phyloP scores from a whole-genome alignment of 2,329 filamentous ascomycete species.

The Colletotrichum australisinense region DNA sequence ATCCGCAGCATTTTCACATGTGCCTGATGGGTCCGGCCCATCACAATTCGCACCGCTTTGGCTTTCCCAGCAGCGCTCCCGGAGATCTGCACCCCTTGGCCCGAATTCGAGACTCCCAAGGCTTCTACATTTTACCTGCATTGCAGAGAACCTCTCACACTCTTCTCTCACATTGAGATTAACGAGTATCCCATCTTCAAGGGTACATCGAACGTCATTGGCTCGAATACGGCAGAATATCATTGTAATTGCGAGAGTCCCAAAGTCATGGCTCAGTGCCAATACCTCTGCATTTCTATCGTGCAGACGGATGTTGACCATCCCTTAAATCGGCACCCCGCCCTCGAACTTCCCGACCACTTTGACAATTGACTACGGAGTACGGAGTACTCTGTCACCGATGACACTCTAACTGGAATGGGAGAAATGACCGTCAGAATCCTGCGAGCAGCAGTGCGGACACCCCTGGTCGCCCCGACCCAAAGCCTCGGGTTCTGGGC shows the following conservation, averaged over 20 bases:
- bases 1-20: background rate
- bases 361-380: background rate
- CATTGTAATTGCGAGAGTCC: background rate
- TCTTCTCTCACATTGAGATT: background rate
- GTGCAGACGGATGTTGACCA: conserved; percentile 9
- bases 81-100: background rate
- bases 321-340: conserved; percentile 25
- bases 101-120: background rate
- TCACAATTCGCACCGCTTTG: background rate
- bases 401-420: background rate
- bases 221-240: conserved; percentile 3
- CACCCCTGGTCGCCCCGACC: conserved; percentile 27
- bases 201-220: conserved; percentile 1
- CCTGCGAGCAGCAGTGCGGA: background rate
- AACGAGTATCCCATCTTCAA: background rate
- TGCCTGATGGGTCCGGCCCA: background rate
- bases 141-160: background rate
- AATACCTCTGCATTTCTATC: conserved; percentile 9
- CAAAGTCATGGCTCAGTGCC: conserved; percentile 7
- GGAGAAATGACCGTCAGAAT: conserved; percentile 8
- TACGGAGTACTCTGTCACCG: background rate
- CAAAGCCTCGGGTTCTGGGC: conserved; percentile 34
- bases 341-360: background rate
- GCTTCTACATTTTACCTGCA: background rate
- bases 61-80: background rate